A percentile compares a stretch with the other conserved stretches of the same genome.
These are phyloP conservation scores for Podospora anserina DNA, from an alignment of 495 filamentous ascomycete genomes.

Conservation along the genomic window DNA sequence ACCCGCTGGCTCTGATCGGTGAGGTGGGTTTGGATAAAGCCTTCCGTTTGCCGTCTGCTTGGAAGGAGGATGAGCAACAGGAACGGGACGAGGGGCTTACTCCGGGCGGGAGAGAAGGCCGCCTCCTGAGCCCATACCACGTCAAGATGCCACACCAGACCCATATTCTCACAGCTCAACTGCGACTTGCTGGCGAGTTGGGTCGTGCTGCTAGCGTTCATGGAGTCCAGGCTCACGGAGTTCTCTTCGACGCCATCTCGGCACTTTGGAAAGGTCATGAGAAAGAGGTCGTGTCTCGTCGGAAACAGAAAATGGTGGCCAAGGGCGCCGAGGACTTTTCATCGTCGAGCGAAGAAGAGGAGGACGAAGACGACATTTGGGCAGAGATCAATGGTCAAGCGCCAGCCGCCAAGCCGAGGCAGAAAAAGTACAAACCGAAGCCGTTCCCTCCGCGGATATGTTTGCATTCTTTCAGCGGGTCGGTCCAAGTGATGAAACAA, in stretches of 20 bases:
- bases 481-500: slow-evolving; percentile 70
- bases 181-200: slow-evolving; percentile 81
- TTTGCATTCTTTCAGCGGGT: slow-evolving; percentile 88
- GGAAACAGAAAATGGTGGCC: slow-evolving; percentile 51
- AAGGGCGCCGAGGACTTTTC: slow-evolving; percentile 48
- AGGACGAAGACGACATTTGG: slow-evolving; percentile 19
- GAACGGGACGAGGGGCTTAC: slow-evolving; percentile 53
- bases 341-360: slow-evolving; percentile 40
- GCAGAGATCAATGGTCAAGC: background rate
- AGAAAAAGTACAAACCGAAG: slow-evolving; percentile 29
- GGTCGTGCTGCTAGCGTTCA: slow-evolving; percentile 80
- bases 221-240: slow-evolving; percentile 86
- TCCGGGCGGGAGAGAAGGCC: slow-evolving; percentile 78
- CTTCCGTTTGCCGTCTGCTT: slow-evolving; percentile 73
- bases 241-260: slow-evolving; percentile 69
- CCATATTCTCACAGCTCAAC: slow-evolving; percentile 70
- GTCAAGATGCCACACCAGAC: slow-evolving; percentile 79
- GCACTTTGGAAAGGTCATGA: slow-evolving; percentile 83
- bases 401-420: slow-evolving; percentile 1
- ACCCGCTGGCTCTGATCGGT: slow-evolving; percentile 72
- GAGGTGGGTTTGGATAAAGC: slow-evolving; percentile 85
- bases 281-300: slow-evolving; percentile 60
- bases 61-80: slow-evolving; percentile 37
- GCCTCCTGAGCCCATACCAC: slow-evolving; percentile 65
- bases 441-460: slow-evolving; percentile 89